These are phyloP conservation scores for Vanrija sp. DNA, from an alignment of 1,284 basidiomycete genomes.

Conservation along the genomic window DNA sequence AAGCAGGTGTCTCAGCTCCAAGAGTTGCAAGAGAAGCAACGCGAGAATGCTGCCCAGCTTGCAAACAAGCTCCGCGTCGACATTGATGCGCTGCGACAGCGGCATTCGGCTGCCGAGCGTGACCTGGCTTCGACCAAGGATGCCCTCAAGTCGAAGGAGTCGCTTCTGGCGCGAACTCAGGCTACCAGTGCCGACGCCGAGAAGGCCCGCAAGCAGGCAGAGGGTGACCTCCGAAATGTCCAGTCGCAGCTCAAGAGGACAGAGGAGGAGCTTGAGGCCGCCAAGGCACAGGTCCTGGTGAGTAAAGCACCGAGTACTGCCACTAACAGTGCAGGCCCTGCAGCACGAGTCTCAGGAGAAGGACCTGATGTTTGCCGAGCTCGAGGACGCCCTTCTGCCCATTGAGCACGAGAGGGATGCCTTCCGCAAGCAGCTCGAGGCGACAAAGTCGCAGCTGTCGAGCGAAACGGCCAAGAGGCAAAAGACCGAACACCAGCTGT, in stretches of 20 bases:
- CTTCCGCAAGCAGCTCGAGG: conserved; percentile 67
- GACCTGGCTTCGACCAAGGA: conserved; percentile 60
- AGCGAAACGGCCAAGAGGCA: conserved; percentile 57
- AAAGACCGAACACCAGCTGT: conserved; percentile 65
- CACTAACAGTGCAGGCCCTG: conserved; percentile 58
- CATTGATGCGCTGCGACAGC: conserved; percentile 48
- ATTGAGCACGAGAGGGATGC: conserved; percentile 75
- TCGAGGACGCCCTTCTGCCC: conserved; percentile 80
- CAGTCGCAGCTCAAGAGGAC: conserved; percentile 68
- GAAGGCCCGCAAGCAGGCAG: conserved; percentile 60
- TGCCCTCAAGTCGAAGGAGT: conserved; percentile 55
- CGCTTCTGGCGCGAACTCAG: conserved; percentile 54
- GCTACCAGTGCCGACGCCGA: conserved; percentile 61
- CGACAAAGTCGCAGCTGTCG: conserved; percentile 53
- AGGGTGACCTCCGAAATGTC: conserved; percentile 70
- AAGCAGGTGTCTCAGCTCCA: conserved; percentile 54
- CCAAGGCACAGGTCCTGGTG: conserved; percentile 16
- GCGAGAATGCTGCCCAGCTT: conserved; percentile 27
- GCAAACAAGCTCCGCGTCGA: conserved; percentile 48
- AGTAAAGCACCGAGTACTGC: not conserved
- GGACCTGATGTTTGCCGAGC: conserved; percentile 71
- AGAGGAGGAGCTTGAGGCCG: conserved; percentile 64
- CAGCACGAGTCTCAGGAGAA: conserved; percentile 51
- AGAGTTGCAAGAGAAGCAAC: conserved; percentile 35
- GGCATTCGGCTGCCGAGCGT: conserved; percentile 53